These are phyloP conservation scores for Echeveria elegans DNA, from an alignment of 164 flowering plant genomes.

Conservation along the genomic window DNA sequence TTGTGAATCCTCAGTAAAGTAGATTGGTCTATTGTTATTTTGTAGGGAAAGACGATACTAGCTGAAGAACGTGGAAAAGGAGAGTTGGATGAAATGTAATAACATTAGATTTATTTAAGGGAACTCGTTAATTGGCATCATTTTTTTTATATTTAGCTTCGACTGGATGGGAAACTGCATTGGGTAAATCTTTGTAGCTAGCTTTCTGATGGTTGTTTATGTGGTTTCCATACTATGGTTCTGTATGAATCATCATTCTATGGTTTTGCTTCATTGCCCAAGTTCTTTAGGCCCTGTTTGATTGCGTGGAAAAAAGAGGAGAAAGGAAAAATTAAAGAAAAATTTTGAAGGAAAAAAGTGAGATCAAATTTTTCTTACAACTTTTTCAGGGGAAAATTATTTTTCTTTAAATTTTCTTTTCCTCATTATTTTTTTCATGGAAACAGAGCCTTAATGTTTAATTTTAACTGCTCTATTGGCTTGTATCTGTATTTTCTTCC, in stretches of 20 bases:
- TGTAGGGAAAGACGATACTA: slow-evolving; percentile 8
- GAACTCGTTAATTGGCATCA: not conserved
- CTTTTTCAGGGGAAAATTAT: too few species aligned
- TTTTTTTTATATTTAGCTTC: not conserved
- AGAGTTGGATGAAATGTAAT: not conserved
- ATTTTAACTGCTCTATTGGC: not conserved
- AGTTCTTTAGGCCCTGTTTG: too few species aligned
- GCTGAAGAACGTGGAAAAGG: not conserved
- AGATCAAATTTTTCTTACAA: too few species aligned
- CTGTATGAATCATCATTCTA: not conserved
- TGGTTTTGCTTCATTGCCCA: not conserved
- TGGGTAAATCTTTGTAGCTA: not conserved
- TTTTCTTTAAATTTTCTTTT: too few species aligned
- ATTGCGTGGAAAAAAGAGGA: too few species aligned
- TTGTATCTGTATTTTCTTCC: not conserved
- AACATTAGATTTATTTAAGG: not conserved
- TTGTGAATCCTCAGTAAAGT: not conserved
- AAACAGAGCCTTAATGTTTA: not conserved
- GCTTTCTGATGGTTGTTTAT: not conserved
- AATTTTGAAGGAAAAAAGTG: too few species aligned
- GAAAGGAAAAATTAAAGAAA: too few species aligned
- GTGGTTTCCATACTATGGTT: too few species aligned
- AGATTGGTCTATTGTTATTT: not conserved
- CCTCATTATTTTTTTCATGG: too few species aligned
- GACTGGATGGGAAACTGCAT: not conserved